Evolutionary conservation across 257 asterid genomes (phyloP).

Genomic region (Lithospermum erythrorhizon): DNA sequence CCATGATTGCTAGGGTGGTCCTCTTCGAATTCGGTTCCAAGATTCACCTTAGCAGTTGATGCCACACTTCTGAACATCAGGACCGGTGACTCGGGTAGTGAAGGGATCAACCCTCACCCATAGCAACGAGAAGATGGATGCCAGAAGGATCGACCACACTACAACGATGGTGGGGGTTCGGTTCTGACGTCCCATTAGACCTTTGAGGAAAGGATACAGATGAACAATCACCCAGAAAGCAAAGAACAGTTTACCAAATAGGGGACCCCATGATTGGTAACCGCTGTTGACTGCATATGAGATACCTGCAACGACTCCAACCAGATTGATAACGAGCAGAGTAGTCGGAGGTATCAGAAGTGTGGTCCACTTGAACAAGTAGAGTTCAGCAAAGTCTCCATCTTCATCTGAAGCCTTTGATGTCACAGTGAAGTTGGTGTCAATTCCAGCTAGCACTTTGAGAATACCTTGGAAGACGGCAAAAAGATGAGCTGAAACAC

Average conservation of each 20-base stretch:
- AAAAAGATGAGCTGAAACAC: constrained; percentile 28
- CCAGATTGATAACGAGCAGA: constrained; percentile 17
- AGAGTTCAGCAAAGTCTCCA: constrained; percentile 15
- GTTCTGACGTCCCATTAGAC: constrained; percentile 22
- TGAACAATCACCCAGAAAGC: constrained; percentile 30
- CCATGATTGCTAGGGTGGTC: too few species aligned
- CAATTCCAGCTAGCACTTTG: constrained; percentile 22
- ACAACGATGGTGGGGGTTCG: constrained; percentile 23
- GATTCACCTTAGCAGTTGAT: constrained; percentile 12
- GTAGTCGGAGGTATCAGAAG: constrained; percentile 29
- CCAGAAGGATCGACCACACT: constrained; percentile 25
- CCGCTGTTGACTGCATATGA: constrained; percentile 23
- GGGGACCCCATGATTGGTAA: constrained; percentile 22
- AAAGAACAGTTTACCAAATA: constrained; percentile 23
- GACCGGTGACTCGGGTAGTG: constrained; percentile 11
- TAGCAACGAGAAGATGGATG: constrained; percentile 23
- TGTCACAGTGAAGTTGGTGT: constrained; percentile 25
- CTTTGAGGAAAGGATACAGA: constrained; percentile 32
- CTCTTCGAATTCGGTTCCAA: background rate
- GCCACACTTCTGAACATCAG: constrained; percentile 25
- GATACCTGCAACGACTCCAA: constrained; percentile 24
- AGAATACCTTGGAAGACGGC: constrained; percentile 25
- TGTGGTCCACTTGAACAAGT: constrained; percentile 23
- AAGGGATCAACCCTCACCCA: constrained; percentile 30
- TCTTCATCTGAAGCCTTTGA: constrained; percentile 19